Evolutionary conservation across 1,139 yeast species (phyloP), one percentile per base, ranked within the genome.

Genomic region (Candida sp.): DNA sequence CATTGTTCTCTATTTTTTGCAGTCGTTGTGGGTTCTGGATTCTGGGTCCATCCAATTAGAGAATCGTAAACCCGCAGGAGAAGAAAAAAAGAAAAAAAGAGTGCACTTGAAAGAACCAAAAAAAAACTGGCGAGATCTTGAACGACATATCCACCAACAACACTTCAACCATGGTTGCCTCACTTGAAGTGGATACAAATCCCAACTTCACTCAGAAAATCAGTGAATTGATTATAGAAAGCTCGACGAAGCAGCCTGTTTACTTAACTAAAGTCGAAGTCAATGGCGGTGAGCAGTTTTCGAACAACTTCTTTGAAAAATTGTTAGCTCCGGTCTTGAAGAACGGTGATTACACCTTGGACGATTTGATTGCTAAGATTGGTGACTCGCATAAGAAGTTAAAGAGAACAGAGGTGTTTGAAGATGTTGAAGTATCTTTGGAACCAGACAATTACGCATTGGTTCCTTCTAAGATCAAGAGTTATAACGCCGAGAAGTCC

Each of bases 251-350:
- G 2, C 77, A 70, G 53, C 84, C 85, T 3, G 69, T 82, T 32
- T 75, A 70, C 52, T 66, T 82, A 44, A 70, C 80, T 11, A 61
- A 70, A 44, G 73, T 82, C 30, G 81, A 80, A 50, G 78, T 82
- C 39, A 62, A 59, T 47, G 86, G 85, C 5, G 85, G 83, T 12
- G 82, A 78, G 44, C 63, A 70, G 5, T 80, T 81, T 59, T 70
- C 81, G 42, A 66, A 69, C 48, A 72, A 72, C 41, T 81, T 81
- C 61, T 80, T 78, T 66, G 63, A 65, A 50, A 80, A 77, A 57
- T 63, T 81, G 39, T 66, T 82, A 48, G 55, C 67, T 1, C 86
- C 86, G 17, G 65, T 82, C 53, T 65, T 77, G 30, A 65, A 61
- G 8, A 62, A 70, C 1, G 69, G 80, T 42, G 84, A 80, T 60